phyloP scores from a whole-genome alignment of 768 basidiomycete species.

The Termitomyces sp. region DNA sequence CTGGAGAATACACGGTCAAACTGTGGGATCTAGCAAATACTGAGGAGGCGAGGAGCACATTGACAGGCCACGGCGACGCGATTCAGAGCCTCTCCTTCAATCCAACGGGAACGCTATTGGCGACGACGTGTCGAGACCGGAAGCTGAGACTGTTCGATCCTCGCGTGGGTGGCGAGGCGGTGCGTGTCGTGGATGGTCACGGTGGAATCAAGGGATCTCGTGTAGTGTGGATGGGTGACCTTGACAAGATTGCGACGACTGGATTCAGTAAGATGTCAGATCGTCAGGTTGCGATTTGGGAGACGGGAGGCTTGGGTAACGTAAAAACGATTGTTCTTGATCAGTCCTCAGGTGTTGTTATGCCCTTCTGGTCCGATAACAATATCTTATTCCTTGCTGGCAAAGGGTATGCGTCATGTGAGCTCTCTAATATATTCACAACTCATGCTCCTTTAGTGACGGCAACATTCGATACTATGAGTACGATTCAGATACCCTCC shows the following conservation, averaged over 20 bases:
- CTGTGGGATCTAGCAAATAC: conserved; percentile 86
- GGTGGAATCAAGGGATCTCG: conserved; percentile 90
- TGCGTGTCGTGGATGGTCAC: conserved; percentile 81
- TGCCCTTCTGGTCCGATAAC: conserved; percentile 98
- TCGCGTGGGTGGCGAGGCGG: conserved; percentile 75
- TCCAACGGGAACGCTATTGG: conserved; percentile 71
- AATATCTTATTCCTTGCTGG: conserved; percentile 89
- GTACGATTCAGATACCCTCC: conserved; percentile 81
- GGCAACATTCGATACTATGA: conserved; percentile 99
- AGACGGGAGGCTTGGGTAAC: conserved; percentile 68
- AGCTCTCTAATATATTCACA: conserved; percentile 1
- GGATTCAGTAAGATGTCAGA: conserved; percentile 98
- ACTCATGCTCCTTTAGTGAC: conserved; percentile 45
- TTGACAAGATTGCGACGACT: conserved; percentile 87
- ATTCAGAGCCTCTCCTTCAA: conserved; percentile 86
- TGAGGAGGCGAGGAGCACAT: conserved; percentile 52
- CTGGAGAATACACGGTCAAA: conserved; percentile 82
- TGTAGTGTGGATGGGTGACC: conserved; percentile 86
- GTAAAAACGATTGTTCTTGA: conserved; percentile 79
- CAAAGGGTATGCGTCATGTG: conserved; percentile 59
- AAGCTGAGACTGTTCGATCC: conserved; percentile 91
- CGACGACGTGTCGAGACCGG: conserved; percentile 88
- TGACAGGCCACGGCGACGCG: conserved; percentile 79
- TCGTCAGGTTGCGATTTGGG: conserved; percentile 88
- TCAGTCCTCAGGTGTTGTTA: conserved; percentile 87